Evolutionary conservation across 306 rosid genomes (phyloP).

Genomic region (Luffa acutangula): DNA sequence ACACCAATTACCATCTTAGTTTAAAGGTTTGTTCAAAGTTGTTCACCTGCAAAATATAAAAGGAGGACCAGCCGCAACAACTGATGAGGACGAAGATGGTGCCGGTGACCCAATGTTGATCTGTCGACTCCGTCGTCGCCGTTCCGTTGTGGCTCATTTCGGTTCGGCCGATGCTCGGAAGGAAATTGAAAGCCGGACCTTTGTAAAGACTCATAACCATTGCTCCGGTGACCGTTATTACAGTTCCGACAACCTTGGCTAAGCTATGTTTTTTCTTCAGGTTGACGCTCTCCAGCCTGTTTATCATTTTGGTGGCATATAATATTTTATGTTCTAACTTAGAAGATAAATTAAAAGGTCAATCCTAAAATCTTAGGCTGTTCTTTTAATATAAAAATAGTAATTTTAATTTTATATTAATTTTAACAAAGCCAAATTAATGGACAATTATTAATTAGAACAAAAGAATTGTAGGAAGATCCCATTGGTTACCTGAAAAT

Average conservation of each 20-base stretch:
- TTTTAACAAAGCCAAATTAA: no score
- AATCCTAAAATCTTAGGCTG: no score
- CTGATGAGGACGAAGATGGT: not conserved
- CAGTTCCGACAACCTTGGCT: not conserved
- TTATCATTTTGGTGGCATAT: no score
- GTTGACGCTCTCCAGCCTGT: not conserved
- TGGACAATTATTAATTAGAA: no score
- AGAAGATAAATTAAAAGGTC: no score
- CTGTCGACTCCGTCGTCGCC: not conserved
- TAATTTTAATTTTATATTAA: no score
- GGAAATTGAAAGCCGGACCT: not conserved
- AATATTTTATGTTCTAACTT: no score
- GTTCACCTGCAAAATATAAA: not conserved
- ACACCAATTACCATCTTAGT: no score
- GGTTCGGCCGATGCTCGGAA: not conserved
- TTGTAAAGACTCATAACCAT: not conserved
- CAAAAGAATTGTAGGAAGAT: not conserved
- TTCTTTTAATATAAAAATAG: no score
- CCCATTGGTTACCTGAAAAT: not conserved
- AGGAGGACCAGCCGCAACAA: not conserved
- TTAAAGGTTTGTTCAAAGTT: no score
- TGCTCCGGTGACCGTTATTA: not conserved
- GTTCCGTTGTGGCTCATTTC: not conserved
- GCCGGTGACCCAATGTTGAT: not conserved
- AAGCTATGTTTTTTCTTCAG: not conserved